Percentiles rank a stretch among this genome's conserved stretches.
Conservation (phyloP, 1,284 basidiomycete genomes). For the Heterobasidion parviporum region DNA sequence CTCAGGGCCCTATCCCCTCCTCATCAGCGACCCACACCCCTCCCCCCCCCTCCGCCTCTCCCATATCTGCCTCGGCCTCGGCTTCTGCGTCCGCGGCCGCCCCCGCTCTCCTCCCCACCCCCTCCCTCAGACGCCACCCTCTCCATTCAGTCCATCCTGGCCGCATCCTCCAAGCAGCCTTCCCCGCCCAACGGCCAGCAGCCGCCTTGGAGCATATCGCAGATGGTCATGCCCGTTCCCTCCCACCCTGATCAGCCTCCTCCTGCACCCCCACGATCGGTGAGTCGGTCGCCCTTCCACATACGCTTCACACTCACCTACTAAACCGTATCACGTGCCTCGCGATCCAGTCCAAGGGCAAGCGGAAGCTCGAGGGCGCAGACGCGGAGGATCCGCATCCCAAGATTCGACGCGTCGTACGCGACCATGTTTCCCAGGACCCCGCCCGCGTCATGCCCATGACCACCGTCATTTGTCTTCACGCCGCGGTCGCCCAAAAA, state of each 20-base stretch:
- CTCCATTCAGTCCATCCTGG: conserved; percentile 58
- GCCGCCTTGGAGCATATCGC: conserved; percentile 28
- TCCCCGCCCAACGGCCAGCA: conserved; percentile 28
- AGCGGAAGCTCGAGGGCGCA: conserved; percentile 66
- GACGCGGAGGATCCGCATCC: conserved; percentile 63
- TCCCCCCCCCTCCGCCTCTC: conserved; percentile 9
- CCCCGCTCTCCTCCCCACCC: conserved; percentile 6
- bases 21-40: conserved; percentile 15
- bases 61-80: neutral
- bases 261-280: conserved; percentile 8
- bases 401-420: conserved; percentile 75
- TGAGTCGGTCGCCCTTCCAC: conserved; percentile 4
- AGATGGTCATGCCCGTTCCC: conserved; percentile 9
- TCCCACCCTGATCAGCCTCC: conserved; percentile 14
- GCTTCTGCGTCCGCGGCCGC: conserved; percentile 5
- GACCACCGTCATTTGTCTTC: conserved; percentile 83
- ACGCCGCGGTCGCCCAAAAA: conserved; percentile 87
- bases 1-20: conserved; percentile 20
- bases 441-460: conserved; percentile 67
- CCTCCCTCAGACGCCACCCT: conserved; percentile 37
- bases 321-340: conserved; percentile 9
- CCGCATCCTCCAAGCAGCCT: conserved; percentile 29
- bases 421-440: conserved; percentile 69
- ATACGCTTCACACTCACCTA: conserved; percentile 1
- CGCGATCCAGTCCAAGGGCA: conserved; percentile 23